These are phyloP conservation scores for Leccinum uliginosum DNA, from an alignment of 768 basidiomycete species.

Conservation along the genomic window DNA sequence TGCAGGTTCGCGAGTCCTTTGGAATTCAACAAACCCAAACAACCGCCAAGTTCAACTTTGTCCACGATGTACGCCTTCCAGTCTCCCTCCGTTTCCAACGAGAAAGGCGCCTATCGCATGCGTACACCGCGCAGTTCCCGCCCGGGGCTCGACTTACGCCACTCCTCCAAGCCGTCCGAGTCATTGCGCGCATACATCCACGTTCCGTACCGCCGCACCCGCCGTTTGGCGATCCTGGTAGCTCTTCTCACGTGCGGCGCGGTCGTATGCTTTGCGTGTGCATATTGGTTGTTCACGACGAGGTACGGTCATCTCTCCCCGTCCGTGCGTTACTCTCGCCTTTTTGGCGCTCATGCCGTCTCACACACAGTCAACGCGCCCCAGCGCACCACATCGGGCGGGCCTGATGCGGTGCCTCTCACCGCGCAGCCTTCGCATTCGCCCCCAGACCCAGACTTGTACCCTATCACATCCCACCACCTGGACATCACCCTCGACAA, in stretches of 20 bases:
- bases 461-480: neutral
- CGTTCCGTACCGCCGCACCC: conserved; percentile 26
- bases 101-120: conserved; percentile 65
- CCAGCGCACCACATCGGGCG: conserved; percentile 8
- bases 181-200: conserved; percentile 1
- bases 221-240: conserved; percentile 40
- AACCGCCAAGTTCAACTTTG: neutral
- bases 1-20: too few relatives aligned
- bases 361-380: conserved; percentile 15
- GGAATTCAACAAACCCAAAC: conserved; percentile 4
- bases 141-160: conserved; percentile 18
- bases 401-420: neutral
- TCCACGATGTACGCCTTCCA: conserved; percentile 22
- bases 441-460: neutral
- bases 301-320: conserved; percentile 44
- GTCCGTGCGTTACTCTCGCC: conserved; percentile 14
- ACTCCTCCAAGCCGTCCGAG: conserved; percentile 7
- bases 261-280: conserved; percentile 50
- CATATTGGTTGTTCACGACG: conserved; percentile 61
- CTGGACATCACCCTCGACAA: conserved; percentile 24
- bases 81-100: conserved; percentile 63
- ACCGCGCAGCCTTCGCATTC: neutral
- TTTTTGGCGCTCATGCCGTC: conserved; percentile 13
- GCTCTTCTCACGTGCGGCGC: conserved; percentile 44
- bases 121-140: conserved; percentile 37